Percentiles rank a stretch among this genome's conserved stretches.
These are phyloP conservation scores for Trichophyton mentagrophytes DNA, from an alignment of 2,329 filamentous ascomycete genomes.

Conservation along the genomic window DNA sequence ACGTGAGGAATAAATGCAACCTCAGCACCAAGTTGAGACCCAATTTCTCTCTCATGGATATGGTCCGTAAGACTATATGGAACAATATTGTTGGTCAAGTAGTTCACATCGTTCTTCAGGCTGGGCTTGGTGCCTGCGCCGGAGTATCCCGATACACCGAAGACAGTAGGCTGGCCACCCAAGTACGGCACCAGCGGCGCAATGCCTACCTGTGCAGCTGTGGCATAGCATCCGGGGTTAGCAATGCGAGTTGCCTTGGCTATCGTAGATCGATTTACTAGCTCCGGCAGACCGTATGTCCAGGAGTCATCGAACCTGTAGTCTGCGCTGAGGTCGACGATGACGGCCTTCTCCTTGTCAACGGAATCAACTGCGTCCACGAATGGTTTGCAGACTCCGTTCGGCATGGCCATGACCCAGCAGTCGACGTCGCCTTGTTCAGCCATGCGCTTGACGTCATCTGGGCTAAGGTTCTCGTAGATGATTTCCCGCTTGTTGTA, in stretches of 20 bases:
- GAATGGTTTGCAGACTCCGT: slow-evolving; percentile 86
- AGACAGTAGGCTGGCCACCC: slow-evolving; percentile 65
- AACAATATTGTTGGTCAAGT: slow-evolving; percentile 76
- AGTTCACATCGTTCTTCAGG: slow-evolving; percentile 80
- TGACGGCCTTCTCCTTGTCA: slow-evolving; percentile 56
- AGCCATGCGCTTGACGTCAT: slow-evolving; percentile 77
- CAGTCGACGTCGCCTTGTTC: slow-evolving; percentile 76
- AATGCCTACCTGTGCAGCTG: slow-evolving; percentile 80
- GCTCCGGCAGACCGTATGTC: slow-evolving; percentile 84
- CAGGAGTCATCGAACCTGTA: slow-evolving; percentile 77
- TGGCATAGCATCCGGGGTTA: slow-evolving; percentile 93
- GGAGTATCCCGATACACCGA: slow-evolving; percentile 87
- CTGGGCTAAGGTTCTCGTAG: slow-evolving; percentile 79
- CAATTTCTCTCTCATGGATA: slow-evolving; percentile 88
- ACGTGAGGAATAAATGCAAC: slow-evolving; percentile 89
- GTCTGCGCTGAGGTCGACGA: slow-evolving; percentile 92
- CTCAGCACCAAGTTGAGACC: slow-evolving; percentile 56
- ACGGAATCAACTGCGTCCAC: slow-evolving; percentile 74
- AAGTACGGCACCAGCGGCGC: slow-evolving; percentile 68
- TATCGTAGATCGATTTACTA: slow-evolving; percentile 64
- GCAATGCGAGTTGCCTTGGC: slow-evolving; percentile 68
- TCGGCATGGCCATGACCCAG: slow-evolving; percentile 96
- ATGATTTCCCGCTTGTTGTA: slow-evolving; percentile 85
- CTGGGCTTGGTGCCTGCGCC: slow-evolving; percentile 90
- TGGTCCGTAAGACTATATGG: slow-evolving; percentile 87